Evolutionary conservation across 2,329 filamentous ascomycete species (phyloP), one percentile per base, ranked within the genome.

Genomic region (Elsinoe batatas): DNA sequence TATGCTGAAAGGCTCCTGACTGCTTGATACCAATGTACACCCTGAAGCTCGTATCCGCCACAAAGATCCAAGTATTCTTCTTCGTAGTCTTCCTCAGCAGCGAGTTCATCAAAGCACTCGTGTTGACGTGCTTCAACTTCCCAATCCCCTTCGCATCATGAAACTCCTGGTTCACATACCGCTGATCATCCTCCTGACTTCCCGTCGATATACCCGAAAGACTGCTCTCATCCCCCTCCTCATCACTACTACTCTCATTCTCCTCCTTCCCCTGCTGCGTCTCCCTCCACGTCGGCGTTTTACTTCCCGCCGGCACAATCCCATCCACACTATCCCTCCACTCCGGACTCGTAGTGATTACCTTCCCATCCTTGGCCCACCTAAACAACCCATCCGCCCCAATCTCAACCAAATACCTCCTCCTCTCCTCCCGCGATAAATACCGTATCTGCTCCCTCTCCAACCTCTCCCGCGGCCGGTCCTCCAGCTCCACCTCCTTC

Each of bases 11-110:
- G 3, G 87, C 83, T 10, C 91, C 91, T 3, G 83, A 85, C 67
- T 87, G 82, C 65, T 96, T 95, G 73, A 95, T 93, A 47, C 90
- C 90, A 33, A 95, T 82, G 67, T 95, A 95, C 0, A 95, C 75
- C 0, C 87, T 82, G 68, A 91, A 93, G 1, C 81, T 85, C 1
- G 88, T 91, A 69, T 95, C 90, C 20, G 87, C 85, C 6, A 91
- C 90, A 64, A 95, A 96, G 61, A 95, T 94, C 91, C 91, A 95
- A 3, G 87, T 93, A 64, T 91, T 91, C 60, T 89, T 89, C 68
- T 84, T 87, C 37, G 90, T 86, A 0, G 86, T 84, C 60, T 88
- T 85, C 56, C 87, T 81, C 13, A 93, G 76, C 5, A 95, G 75
- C 60, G 87, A 85, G 68, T 93, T 88, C 67, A 91, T 80, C 3